These are phyloP conservation scores for Penicillium sp. DNA, from an alignment of 2,329 filamentous ascomycete genomes.

Conservation along the genomic window DNA sequence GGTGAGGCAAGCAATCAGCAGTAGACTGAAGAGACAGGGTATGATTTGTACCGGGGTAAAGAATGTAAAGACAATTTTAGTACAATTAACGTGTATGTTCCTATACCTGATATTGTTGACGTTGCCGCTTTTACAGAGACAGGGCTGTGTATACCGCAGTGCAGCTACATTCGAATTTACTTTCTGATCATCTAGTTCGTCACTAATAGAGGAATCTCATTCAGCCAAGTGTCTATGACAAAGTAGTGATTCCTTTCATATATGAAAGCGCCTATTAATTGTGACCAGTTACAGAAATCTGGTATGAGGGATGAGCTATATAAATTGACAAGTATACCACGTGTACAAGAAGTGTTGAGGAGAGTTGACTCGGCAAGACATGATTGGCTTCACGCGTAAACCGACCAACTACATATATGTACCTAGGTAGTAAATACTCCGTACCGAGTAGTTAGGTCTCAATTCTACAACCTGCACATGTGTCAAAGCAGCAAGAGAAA, in stretches of 20 bases:
- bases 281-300: neutral
- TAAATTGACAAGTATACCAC: neutral
- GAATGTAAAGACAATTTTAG: neutral
- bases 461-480: neutral
- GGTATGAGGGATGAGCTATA: neutral
- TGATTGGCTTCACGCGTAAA: neutral
- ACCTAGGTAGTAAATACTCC: too few relatives aligned
- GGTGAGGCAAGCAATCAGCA: slow-evolving; percentile 3
- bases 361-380: neutral
- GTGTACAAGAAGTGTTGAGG: neutral
- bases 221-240: neutral
- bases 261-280: too few relatives aligned
- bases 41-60: slow-evolving; percentile 11
- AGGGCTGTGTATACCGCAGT: too few relatives aligned
- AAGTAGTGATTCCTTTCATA: neutral
- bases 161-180: neutral
- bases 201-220: too few relatives aligned
- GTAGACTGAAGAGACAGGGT: neutral
- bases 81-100: neutral
- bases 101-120: neutral
- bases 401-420: too few relatives aligned
- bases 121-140: neutral
- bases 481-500: neutral
- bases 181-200: too few relatives aligned
- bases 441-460: neutral